These are phyloP conservation scores for Platanthera zijinensis DNA, from an alignment of 106 monocot species.

Conservation along the genomic window DNA sequence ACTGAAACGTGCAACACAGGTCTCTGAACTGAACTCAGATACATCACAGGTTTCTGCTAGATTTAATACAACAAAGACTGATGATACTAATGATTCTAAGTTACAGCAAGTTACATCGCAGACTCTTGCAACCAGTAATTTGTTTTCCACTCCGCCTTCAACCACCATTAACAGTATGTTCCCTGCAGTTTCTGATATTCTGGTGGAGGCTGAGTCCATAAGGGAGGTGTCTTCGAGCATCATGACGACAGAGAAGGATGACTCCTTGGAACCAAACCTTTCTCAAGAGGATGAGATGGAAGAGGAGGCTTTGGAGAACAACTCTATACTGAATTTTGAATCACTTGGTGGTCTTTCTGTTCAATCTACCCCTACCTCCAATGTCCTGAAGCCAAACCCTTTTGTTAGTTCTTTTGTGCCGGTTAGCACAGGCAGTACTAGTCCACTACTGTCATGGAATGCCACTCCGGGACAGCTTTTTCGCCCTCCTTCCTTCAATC, in stretches of 20 bases:
- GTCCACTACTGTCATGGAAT: slow-evolving; percentile 30
- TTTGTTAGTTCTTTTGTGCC: slow-evolving; percentile 63
- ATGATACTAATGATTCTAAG: slow-evolving; percentile 10
- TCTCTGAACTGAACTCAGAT: neutral
- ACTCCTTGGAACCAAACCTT: slow-evolving; percentile 15
- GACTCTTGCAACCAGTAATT: slow-evolving; percentile 9
- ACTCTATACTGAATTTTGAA: slow-evolving; percentile 29
- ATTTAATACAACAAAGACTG: neutral
- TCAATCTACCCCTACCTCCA: slow-evolving; percentile 36
- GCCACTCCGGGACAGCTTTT: slow-evolving; percentile 63
- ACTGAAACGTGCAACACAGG: slow-evolving; percentile 9
- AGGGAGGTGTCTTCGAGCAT: slow-evolving; percentile 2
- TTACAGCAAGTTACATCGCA: slow-evolving; percentile 12
- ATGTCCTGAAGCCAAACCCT: slow-evolving; percentile 56
- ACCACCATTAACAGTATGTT: slow-evolving; percentile 4
- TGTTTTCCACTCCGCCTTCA: slow-evolving; percentile 2
- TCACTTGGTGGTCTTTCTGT: slow-evolving; percentile 57
- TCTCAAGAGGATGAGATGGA: slow-evolving; percentile 93
- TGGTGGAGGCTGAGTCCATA: slow-evolving; percentile 5
- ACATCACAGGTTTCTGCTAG: neutral
- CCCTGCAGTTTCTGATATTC: slow-evolving; percentile 8
- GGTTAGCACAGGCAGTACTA: slow-evolving; percentile 18
- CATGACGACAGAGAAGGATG: slow-evolving; percentile 22
- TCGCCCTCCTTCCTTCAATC: slow-evolving; percentile 73
- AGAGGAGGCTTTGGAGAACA: slow-evolving; percentile 67